These are phyloP conservation scores for Metschnikowia santaceciliae DNA, from an alignment of 805 yeast genomes.

Conservation along the genomic window DNA sequence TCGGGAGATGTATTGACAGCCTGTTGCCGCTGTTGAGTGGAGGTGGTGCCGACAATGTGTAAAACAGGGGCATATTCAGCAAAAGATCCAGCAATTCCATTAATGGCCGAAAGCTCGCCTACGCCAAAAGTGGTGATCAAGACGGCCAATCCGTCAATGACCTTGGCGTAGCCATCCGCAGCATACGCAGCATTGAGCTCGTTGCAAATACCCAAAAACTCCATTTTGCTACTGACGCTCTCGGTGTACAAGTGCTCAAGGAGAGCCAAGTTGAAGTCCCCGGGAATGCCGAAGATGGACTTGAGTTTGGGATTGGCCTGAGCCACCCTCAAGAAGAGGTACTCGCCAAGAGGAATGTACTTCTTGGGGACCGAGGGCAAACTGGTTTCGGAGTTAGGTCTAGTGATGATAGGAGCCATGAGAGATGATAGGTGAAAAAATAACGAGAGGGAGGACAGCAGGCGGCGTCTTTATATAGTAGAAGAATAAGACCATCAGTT, in stretches of 20 bases:
- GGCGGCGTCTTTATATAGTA: neutral
- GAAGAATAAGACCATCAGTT: too few species aligned
- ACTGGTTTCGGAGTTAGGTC: slow-evolving; percentile 10
- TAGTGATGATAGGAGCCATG: slow-evolving; percentile 19
- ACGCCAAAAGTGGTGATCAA: slow-evolving; percentile 78
- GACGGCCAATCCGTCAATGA: slow-evolving; percentile 57
- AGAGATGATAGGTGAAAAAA: neutral
- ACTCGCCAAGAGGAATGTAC: slow-evolving; percentile 59
- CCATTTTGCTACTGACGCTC: slow-evolving; percentile 38
- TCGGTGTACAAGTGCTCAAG: slow-evolving; percentile 62
- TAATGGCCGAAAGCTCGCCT: slow-evolving; percentile 81
- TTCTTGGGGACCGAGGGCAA: neutral
- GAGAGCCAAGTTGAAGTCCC: slow-evolving; percentile 66
- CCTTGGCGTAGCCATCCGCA: slow-evolving; percentile 81
- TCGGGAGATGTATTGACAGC: slow-evolving; percentile 14
- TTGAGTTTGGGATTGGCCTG: slow-evolving; percentile 47
- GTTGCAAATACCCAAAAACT: slow-evolving; percentile 82
- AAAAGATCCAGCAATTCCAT: slow-evolving; percentile 78
- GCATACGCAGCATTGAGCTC: slow-evolving; percentile 88
- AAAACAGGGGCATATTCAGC: slow-evolving; percentile 77
- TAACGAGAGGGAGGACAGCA: neutral
- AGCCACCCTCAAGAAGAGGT: slow-evolving; percentile 53
- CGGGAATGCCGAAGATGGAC: slow-evolving; percentile 75
- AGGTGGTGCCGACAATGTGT: slow-evolving; percentile 75
- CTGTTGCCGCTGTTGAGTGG: slow-evolving; percentile 21